These are phyloP conservation scores for Xylaria acuta DNA, from an alignment of 495 filamentous ascomycete genomes.

Conservation along the genomic window DNA sequence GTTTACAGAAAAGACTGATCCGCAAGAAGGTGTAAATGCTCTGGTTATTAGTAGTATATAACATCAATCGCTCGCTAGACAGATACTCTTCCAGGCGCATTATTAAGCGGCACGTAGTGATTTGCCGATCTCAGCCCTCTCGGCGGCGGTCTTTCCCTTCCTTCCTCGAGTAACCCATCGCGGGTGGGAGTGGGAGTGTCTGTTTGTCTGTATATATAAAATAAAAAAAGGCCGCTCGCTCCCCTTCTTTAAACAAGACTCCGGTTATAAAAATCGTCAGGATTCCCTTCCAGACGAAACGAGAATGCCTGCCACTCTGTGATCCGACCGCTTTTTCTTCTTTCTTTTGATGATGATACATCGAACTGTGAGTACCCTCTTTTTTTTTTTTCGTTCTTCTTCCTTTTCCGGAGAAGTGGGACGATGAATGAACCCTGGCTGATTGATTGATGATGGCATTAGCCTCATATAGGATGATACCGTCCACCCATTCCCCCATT, in stretches of 20 bases:
- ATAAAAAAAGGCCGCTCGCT: neutral
- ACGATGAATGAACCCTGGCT: neutral
- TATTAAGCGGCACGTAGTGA: conserved; percentile 6
- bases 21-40: neutral
- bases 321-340: neutral
- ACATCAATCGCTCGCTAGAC: conserved; percentile 10
- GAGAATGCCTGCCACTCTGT: neutral
- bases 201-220: neutral
- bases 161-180: neutral
- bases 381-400: neutral
- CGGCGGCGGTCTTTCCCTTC: neutral
- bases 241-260: conserved; percentile 13
- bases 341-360: neutral
- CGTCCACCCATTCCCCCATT: neutral
- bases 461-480: neutral
- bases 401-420: neutral
- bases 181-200: neutral
- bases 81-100: neutral
- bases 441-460: neutral
- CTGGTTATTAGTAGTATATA: conserved; percentile 18
- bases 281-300: neutral
- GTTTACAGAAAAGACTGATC: neutral
- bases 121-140: neutral
- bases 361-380: neutral
- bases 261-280: neutral